Percentiles rank a stretch among this genome's conserved stretches.
These are phyloP conservation scores for Thozetella sp. DNA, from an alignment of 495 filamentous ascomycete genomes.

Conservation along the genomic window DNA sequence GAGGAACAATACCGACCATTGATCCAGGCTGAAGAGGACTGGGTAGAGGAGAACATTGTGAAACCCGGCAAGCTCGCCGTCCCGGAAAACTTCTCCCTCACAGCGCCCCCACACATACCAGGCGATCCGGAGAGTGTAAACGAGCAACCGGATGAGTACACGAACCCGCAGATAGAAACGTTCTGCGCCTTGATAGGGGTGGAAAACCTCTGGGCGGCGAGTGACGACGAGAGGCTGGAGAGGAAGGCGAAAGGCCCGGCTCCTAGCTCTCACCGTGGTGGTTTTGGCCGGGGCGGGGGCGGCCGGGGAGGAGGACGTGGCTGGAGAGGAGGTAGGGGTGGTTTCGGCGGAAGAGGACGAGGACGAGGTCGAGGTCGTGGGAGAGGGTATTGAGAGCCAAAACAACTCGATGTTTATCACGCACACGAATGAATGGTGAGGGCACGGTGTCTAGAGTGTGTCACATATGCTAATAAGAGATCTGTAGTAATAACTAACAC, in stretches of 20 bases:
- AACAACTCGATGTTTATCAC: too few relatives aligned
- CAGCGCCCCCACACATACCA: constrained; percentile 69
- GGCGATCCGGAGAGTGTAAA: constrained; percentile 28
- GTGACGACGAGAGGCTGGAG: constrained; percentile 64
- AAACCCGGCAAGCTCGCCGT: constrained; percentile 58
- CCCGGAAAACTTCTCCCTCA: constrained; percentile 75
- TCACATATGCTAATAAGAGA: too few relatives aligned
- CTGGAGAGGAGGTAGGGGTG: constrained; percentile 15
- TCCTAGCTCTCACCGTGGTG: constrained; percentile 30
- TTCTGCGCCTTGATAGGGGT: constrained; percentile 83
- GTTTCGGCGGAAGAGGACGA: constrained; percentile 14
- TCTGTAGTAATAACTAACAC: too few relatives aligned
- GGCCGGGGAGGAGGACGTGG: constrained; percentile 31
- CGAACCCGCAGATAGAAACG: constrained; percentile 73
- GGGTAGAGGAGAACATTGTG: constrained; percentile 78
- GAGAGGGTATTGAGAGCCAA: not conserved
- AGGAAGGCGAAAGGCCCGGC: constrained; percentile 45
- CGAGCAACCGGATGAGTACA: constrained; percentile 71
- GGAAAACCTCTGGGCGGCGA: constrained; percentile 72
- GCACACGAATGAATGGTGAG: too few relatives aligned
- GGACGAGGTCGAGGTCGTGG: constrained; percentile 8
- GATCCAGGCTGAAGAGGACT: constrained; percentile 66
- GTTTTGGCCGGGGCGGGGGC: constrained; percentile 35
- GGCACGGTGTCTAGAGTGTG: too few relatives aligned
- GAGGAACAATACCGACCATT: constrained; percentile 62